Percentiles rank a stretch among this genome's conserved stretches.
These are phyloP conservation scores for Xylariaceae sp. DNA, from an alignment of 2,329 filamentous ascomycete genomes.

Conservation along the genomic window DNA sequence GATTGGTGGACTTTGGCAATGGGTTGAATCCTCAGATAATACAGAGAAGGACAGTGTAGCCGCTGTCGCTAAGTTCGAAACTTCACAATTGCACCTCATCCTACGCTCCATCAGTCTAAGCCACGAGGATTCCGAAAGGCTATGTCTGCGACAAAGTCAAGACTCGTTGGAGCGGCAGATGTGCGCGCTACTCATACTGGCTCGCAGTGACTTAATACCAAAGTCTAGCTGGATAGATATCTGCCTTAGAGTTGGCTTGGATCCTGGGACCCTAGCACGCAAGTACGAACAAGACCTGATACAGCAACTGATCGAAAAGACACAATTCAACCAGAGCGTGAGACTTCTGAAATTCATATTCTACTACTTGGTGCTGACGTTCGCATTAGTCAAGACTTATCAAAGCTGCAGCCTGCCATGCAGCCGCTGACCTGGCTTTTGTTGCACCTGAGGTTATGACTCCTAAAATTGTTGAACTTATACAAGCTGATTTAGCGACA, in stretches of 20 bases:
- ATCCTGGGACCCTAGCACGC: slow-evolving; percentile 79
- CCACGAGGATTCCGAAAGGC: slow-evolving; percentile 54
- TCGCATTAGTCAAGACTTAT: slow-evolving; percentile 48
- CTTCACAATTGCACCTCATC: slow-evolving; percentile 65
- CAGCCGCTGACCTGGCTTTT: slow-evolving; percentile 90
- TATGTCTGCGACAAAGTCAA: slow-evolving; percentile 51
- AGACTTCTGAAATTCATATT: slow-evolving; percentile 21
- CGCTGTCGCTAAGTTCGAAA: slow-evolving; percentile 67
- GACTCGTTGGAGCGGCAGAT: slow-evolving; percentile 71
- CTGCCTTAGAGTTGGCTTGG: slow-evolving; percentile 78
- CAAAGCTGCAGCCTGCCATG: slow-evolving; percentile 77
- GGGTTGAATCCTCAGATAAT: slow-evolving; percentile 70
- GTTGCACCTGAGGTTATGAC: slow-evolving; percentile 86
- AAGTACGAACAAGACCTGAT: slow-evolving; percentile 70
- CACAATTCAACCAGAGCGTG: slow-evolving; percentile 48
- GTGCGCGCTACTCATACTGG: slow-evolving; percentile 77
- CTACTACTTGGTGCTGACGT: slow-evolving; percentile 21
- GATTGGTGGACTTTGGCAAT: slow-evolving; percentile 78
- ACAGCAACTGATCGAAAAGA: slow-evolving; percentile 67
- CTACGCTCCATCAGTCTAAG: slow-evolving; percentile 68
- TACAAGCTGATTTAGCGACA: slow-evolving; percentile 75
- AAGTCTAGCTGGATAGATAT: slow-evolving; percentile 86
- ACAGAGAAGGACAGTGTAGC: slow-evolving; percentile 82
- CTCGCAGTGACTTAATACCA: slow-evolving; percentile 78
- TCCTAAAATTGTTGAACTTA: slow-evolving; percentile 74